Evolutionary conservation across 306 rosid genomes (phyloP).

Genomic region (Cercis canadensis): DNA sequence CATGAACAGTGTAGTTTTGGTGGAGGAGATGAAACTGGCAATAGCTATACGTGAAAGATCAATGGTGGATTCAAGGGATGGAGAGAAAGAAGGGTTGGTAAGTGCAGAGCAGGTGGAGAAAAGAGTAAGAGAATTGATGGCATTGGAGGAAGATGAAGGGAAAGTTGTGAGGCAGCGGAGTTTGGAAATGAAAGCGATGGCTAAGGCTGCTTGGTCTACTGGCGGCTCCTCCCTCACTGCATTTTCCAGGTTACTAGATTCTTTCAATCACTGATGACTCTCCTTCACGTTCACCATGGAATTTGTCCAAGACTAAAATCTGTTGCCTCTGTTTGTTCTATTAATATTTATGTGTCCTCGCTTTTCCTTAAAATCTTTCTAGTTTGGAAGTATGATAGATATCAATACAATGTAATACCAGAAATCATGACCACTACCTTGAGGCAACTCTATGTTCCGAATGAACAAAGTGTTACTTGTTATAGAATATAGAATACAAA

Average conservation of each 20-base stretch:
- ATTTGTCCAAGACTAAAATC: no score
- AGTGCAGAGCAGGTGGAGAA: conserved; percentile 35
- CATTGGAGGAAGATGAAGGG: conserved; percentile 36
- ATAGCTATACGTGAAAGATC: conserved; percentile 3
- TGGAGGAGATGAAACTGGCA: conserved; percentile 35
- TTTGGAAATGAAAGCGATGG: conserved; percentile 33
- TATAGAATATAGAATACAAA: no score
- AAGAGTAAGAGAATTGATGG: conserved; percentile 33
- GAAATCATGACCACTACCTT: no score
- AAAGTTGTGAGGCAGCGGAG: conserved; percentile 12
- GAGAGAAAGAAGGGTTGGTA: conserved; percentile 11
- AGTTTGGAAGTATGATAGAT: no score
- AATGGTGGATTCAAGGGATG: not conserved
- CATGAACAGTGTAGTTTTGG: conserved; percentile 6
- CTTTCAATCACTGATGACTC: conserved; percentile 6
- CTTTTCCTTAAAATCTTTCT: no score
- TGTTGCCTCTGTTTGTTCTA: no score
- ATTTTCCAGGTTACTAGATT: conserved; percentile 10
- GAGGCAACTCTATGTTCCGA: no score
- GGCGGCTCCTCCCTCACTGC: conserved; percentile 28
- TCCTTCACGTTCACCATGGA: no score
- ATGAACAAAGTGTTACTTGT: no score
- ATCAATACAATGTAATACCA: no score
- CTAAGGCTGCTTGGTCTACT: conserved; percentile 22
- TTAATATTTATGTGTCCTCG: no score